Evolutionary conservation across 2,329 filamentous ascomycete species (phyloP), one percentile per base, ranked within the genome.

Genomic region (Didymella glomerata): DNA sequence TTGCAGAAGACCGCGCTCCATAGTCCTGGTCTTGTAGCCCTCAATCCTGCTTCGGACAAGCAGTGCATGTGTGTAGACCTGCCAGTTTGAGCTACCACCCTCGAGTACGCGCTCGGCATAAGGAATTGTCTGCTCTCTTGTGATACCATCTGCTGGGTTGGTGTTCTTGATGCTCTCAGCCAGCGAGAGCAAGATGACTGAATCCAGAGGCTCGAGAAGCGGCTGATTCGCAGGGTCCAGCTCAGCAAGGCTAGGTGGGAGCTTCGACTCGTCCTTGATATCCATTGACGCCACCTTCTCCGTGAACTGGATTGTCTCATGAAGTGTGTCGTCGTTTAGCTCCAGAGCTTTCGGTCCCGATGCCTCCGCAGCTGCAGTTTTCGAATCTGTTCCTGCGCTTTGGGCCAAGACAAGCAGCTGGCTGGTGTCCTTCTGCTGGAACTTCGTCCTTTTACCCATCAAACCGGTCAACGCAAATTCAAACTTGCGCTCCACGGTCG

Each of bases 81-180:
- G 95, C 95, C 95, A 99, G 76, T 98, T 99, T 0, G 92, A 94
- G 45, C 90, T 90, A 67, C 94, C 93, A 61, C 95, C 93, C 9
- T 90, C 86, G 1, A 99, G 83, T 0, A 98, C 95, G 40, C 95
- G 87, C 1, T 89, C 90, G 0, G 95, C 95, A 73, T 94, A 99
- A 0, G 95, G 95, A 1, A 96, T 79, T 4, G 96, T 94, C 74
- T 98, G 92, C 78, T 98, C 93, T n/a, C 93, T 85, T 0, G 93
- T 98, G 0, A 99, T 82, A 0, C 91, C 89, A 73, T 98, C 90
- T 1, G 88, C 83, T 0, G 95, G 93, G 0, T 93, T 90, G 0
- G 91, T 93, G 71, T 98, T 97, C 61, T 91, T 96, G 60, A 98
- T 87, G 0, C 93, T 96, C 52, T 96, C 94, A 0, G 93, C 93